Evolutionary conservation across 2,329 filamentous ascomycete genomes (phyloP), one percentile per base, ranked within the genome.

Genomic region (Aspergillus spinulosporus): DNA sequence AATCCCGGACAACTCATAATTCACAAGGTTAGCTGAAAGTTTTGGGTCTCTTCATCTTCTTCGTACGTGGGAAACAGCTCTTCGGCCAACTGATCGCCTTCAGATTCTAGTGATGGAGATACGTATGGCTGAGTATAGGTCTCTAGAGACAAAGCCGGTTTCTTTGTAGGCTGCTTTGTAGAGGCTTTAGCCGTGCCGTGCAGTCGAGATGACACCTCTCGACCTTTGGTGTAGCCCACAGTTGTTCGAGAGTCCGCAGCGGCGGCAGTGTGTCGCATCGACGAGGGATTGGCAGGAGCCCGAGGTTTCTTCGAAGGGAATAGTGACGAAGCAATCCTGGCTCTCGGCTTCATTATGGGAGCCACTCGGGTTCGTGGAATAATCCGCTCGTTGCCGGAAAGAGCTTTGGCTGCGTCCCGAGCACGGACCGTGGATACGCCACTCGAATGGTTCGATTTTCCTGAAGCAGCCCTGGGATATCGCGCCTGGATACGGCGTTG

Each of bases 191-290:
- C 42, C 32, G 67, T 66, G 43, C 70, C 68, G 29, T 68, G 62
- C 21, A 72, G 60, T 31, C 64, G 65, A 34, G 66, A 66, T 11
- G 70, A 71, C 47, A 73, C 64, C 14, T 64, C 68, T 34, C 90
- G 84, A 34, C 92, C 92, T 71, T 88, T 90, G 54, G 84, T 89
- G 70, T 96, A 96, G 12, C 92, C 92, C 42, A 96, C 82, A 0
- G 92, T 96, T 54, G 85, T 92, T 60, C 87, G 85, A 1, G 92
- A 96, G 4, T 85, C 86, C 4, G 83, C 84, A 21, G 84, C 81
- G 1, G 88, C 87, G 8, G 82, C 79, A 6, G 81, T 81, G 61
- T 84, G 83, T 47, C 85, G 83, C 63, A 83, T 79, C 7, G 72
- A 68, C n/a, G 79, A 79, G 0, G 79, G 74, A 58, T 81, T 82